Evolutionary conservation across 169 alveolate species (phyloP).

Genomic region (Plasmodium cynomolgi): DNA sequence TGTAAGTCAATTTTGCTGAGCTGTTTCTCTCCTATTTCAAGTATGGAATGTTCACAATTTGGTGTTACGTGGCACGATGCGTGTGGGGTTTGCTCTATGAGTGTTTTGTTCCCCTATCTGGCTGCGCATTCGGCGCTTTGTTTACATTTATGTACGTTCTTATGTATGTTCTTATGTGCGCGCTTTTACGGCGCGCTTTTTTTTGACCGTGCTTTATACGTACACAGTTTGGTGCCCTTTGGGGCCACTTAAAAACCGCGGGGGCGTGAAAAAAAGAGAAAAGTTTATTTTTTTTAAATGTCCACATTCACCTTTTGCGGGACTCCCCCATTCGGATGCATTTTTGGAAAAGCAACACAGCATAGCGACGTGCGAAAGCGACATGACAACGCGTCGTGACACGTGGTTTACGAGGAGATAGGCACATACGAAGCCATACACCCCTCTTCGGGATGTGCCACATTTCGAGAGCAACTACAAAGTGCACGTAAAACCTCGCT

Average conservation of each 20-base stretch:
- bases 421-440: not conserved
- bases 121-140: not conserved
- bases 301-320: not conserved
- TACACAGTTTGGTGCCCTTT: not conserved
- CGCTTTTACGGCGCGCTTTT: not conserved
- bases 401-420: not conserved
- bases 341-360: not conserved
- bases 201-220: not conserved
- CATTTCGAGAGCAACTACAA: not conserved
- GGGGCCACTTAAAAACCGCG: not conserved
- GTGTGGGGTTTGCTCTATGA: not conserved
- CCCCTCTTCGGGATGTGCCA: not conserved
- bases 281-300: not conserved
- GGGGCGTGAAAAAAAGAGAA: not conserved
- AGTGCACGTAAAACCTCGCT: not conserved
- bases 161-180: not conserved
- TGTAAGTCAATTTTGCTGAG: not conserved
- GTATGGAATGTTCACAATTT: not conserved
- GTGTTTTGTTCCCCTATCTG: not conserved
- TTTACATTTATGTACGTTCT: not conserved
- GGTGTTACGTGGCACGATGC: not conserved
- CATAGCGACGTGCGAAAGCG: not conserved
- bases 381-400: not conserved
- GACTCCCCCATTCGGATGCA: not conserved
- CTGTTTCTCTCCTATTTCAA: not conserved